A percentile compares a stretch with the other conserved stretches of the same genome.
Evolutionary conservation across 108 stramenopile species (phyloP).

Genomic region (Hondaea fermentalgiana): DNA sequence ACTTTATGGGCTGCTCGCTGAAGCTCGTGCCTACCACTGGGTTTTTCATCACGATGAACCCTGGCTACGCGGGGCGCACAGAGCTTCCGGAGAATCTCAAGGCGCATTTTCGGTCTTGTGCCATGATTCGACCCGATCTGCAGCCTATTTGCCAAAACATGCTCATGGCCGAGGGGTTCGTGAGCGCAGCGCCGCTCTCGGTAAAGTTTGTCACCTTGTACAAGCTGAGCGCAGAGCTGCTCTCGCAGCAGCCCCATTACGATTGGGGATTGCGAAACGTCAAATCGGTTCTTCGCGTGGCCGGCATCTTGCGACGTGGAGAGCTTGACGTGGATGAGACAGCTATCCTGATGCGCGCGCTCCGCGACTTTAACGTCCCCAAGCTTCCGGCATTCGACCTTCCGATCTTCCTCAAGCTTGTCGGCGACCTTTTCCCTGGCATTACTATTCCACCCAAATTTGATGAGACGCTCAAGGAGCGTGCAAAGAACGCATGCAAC

Average conservation of each 20-base stretch:
- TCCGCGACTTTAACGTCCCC: conserved; percentile 54
- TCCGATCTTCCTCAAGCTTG: conserved; percentile 49
- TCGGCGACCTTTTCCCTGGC: conserved; percentile 46
- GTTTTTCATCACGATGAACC: conserved; percentile 52
- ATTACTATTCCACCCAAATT: conserved; percentile 43
- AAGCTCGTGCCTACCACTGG: conserved; percentile 31
- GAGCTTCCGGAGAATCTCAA: conserved; percentile 46
- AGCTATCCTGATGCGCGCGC: conserved; percentile 51
- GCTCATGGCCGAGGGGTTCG: conserved; percentile 60
- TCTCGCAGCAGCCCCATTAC: conserved; percentile 49
- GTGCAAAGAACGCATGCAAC: not conserved
- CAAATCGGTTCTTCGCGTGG: conserved; percentile 57
- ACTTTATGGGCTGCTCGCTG: conserved; percentile 34
- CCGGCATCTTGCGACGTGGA: conserved; percentile 48
- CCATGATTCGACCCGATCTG: conserved; percentile 48
- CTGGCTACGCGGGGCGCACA: conserved; percentile 44
- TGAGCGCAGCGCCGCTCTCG: conserved; percentile 36
- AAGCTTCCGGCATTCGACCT: conserved; percentile 42
- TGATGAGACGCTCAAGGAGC: conserved; percentile 26
- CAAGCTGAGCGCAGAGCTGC: conserved; percentile 31
- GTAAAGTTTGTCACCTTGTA: conserved; percentile 46
- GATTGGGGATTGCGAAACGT: conserved; percentile 61
- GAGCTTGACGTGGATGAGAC: conserved; percentile 49
- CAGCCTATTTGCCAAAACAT: conserved; percentile 46
- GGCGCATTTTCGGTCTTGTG: conserved; percentile 39